Evolutionary conservation across 805 yeast species (phyloP), one percentile per base, ranked within the genome.

Genomic region (Wickerhamiella brachini): DNA sequence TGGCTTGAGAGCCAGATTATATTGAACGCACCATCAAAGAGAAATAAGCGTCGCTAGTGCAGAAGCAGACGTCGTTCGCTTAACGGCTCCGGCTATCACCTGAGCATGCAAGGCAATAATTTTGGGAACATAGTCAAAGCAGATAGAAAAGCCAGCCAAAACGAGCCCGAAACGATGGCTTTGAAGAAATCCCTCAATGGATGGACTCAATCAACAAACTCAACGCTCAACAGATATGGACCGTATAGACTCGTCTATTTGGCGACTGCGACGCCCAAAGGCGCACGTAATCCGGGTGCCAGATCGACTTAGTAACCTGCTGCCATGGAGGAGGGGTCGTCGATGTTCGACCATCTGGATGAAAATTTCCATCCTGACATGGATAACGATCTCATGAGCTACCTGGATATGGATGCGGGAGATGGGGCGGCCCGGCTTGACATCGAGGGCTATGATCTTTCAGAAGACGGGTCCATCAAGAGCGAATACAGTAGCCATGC

Each of bases 361-460:
- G 24, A 18, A 18, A 41, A 21, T 12, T 21, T 20, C 44, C n/a
- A 4, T 9, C 24, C 23, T 3, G 47, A 45, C 2, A 8, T 26
- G 5, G 47, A 45, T 17, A 13, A 45, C 21, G 47, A 45, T 24
- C 47, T 45, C 3, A 45, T 45, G 47, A 22, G 38, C 24, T 45
- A 29, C 23, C n/a, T 45, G n/a, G 23, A 45, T 13, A 18, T 45
- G 23, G 39, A 26, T 13, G 47, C n/a, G 7, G 47, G 39, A 6
- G 8, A 45, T 5, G 9, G n/a, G 15, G 38, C 39, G 5, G 15
- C 39, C 4, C 38, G 13, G 18, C 21, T 13, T n/a, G 39, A 29
- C 5, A 12, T 12, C 15, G 47, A 45, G 24, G 47, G 31, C 39
- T 45, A 45, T 23, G 47, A 45, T 24, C 24, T 45, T 2, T 29